Percentiles rank a stretch among this genome's conserved stretches.
Conservation (phyloP, 768 basidiomycete species). For the Cubamyces lactineus region DNA sequence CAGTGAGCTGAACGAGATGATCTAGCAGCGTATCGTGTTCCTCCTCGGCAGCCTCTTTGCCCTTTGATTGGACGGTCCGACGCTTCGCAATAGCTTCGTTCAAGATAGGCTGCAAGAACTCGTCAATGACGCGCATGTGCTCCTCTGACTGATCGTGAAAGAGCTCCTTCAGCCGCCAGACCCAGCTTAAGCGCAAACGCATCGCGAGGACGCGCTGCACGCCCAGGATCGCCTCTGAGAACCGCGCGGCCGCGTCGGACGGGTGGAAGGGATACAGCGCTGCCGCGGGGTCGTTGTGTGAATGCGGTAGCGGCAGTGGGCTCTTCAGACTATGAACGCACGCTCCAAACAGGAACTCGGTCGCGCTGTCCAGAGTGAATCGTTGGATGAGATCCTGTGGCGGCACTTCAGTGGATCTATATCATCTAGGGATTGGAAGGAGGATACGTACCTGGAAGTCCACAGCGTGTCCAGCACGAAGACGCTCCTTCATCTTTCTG, state of each 20-base stretch:
- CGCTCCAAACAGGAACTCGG: conserved; percentile 55
- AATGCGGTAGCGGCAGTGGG: background rate
- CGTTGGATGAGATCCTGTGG: conserved; percentile 48
- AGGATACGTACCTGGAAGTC: conserved; percentile 35
- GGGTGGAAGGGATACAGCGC: background rate
- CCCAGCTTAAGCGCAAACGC: conserved; percentile 36
- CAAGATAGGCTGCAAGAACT: conserved; percentile 44
- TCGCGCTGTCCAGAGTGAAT: conserved; percentile 56
- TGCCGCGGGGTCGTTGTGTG: background rate
- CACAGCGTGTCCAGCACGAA: conserved; percentile 33
- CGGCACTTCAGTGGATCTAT: background rate
- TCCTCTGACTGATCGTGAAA: conserved; percentile 35
- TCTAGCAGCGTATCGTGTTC: conserved; percentile 47
- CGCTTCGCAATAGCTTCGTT: conserved; percentile 31
- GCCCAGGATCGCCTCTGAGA: conserved; percentile 34
- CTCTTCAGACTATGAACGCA: conserved; percentile 44
- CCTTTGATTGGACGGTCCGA: conserved; percentile 3
- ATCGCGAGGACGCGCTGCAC: conserved; percentile 36
- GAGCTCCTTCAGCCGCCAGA: conserved; percentile 47
- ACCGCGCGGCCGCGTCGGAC: conserved; percentile 15
- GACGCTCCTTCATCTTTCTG: conserved; percentile 32
- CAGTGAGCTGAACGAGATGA: conserved; percentile 42
- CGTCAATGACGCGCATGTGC: conserved; percentile 44
- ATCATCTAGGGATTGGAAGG: background rate
- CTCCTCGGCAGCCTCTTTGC: background rate